Evolutionary conservation across 2,329 filamentous ascomycete species (phyloP), one percentile per base, ranked within the genome.

Genomic region (Talaromyces pinophilus): DNA sequence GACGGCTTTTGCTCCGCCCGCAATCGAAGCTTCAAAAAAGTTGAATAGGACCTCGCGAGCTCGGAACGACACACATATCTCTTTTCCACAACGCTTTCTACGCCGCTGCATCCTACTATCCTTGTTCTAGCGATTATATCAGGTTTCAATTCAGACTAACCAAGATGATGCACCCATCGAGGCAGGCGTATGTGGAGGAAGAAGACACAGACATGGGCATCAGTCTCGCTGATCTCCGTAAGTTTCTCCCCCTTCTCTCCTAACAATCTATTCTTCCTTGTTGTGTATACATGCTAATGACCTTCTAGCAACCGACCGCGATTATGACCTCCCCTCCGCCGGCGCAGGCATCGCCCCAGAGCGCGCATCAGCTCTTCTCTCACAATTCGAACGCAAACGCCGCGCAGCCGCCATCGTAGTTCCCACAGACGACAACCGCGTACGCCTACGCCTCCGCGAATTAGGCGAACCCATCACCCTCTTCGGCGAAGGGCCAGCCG

Each of bases 101-200:
- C n/a, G 6, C 17, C n/a, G 7, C 25, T 62, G 22, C 4, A 13
- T 38, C n/a, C 17, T 33, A 54, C 3, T 5, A n/a, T n/a, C 7
- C 7, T 33, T 15, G 1, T 11, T 30, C 33, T 54, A 5, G 28
- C 1, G 33, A 4, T 17, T 1, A 33, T 61, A 61, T 10, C 8
- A 52, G 25, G 7, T 17, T 52, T 10, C 15, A 5, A 33, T 15
- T 15, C 1, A 25, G 2, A 42, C 8, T 25, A 22, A 33, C 69
- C 72, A 80, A 75, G 76, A 85, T 81, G 77, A 85, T 96, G 82
- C 94, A 97, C 83, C 94, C 94, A 67, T 88, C 94, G 77, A 88
- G 95, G 71, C 90, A 94, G 80, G 94, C 94, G 50, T 97, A 96
- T 79, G 93, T 98, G 70, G 94, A 98, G 84, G 94, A 97, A 75